phyloP scores from a whole-genome alignment of 2,329 filamentous ascomycete genomes.

The Exophiala bonariae region DNA sequence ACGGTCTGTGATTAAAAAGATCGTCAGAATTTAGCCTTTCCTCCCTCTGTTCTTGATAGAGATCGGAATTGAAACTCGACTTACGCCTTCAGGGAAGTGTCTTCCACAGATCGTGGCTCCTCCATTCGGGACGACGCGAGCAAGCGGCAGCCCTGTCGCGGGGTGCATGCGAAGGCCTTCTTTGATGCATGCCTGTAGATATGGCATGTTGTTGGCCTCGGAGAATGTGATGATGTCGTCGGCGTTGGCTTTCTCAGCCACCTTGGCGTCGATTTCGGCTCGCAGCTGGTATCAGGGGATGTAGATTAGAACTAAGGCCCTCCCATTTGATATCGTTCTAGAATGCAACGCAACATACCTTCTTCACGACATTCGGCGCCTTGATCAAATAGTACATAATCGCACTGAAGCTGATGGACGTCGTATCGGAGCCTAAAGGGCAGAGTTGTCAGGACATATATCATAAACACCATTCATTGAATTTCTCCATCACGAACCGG shows the following conservation, averaged over 20 bases:
- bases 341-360: conserved; percentile 21
- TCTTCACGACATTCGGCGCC: conserved; percentile 26
- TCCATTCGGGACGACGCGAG: neutral
- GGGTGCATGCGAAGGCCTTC: conserved; percentile 50
- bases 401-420: conserved; percentile 30
- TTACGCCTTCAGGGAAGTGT: conserved; percentile 39
- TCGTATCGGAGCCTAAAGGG: conserved; percentile 59
- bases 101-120: conserved; percentile 47
- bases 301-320: conserved; percentile 70
- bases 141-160: neutral
- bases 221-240: conserved; percentile 32
- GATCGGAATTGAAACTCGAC: conserved; percentile 31
- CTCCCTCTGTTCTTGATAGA: conserved; percentile 6
- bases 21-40: too few species aligned
- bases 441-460: conserved; percentile 70
- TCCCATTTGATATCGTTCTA: conserved; percentile 78
- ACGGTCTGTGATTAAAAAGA: conserved; percentile 24
- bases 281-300: conserved; percentile 59
- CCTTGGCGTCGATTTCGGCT: conserved; percentile 8
- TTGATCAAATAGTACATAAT: conserved; percentile 32
- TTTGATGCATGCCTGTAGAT: conserved; percentile 51
- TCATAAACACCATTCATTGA: conserved; percentile 70
- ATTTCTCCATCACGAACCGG: conserved; percentile 76
- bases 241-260: conserved; percentile 32
- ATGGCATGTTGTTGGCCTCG: conserved; percentile 32